Conservation (phyloP, 768 basidiomycete genomes). For the Boletus reticulatus region DNA sequence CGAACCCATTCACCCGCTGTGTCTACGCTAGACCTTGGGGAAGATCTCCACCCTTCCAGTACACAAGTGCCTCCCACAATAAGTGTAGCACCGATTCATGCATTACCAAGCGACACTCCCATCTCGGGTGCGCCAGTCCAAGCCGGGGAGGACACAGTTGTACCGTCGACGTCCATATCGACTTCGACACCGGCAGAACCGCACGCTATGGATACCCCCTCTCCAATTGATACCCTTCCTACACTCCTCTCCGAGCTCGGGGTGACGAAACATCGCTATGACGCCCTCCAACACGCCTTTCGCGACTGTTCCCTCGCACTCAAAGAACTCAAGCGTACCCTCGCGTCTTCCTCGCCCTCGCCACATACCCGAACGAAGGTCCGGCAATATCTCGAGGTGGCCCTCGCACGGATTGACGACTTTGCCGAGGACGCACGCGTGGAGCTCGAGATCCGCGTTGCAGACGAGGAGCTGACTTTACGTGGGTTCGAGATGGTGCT, state of each 20-base stretch:
- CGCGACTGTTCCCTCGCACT: conserved; percentile 69
- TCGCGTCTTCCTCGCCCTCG: conserved; percentile 9
- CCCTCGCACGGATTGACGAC: conserved; percentile 64
- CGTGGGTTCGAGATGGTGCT: conserved; percentile 72
- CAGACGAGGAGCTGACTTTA: conserved; percentile 66
- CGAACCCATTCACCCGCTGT: conserved; percentile 14
- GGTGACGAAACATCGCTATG: conserved; percentile 52
- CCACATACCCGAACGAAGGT: background rate
- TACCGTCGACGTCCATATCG: background rate
- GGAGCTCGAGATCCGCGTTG: conserved; percentile 74
- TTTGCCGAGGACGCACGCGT: conserved; percentile 78
- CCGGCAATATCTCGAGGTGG: conserved; percentile 41
- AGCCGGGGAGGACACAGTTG: background rate
- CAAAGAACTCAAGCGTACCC: conserved; percentile 46
- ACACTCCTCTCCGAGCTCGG: conserved; percentile 47
- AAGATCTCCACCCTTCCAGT: background rate
- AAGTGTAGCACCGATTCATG: background rate
- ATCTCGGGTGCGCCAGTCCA: background rate
- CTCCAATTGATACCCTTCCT: conserved; percentile 2
- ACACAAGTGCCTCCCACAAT: background rate
- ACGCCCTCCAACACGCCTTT: conserved; percentile 58
- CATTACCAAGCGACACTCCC: background rate
- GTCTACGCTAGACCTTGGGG: conserved; percentile 17
- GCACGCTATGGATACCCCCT: background rate
- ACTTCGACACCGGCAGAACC: background rate